Conservation (phyloP, 306 rosid species). For the Canavalia ensiformis region DNA sequence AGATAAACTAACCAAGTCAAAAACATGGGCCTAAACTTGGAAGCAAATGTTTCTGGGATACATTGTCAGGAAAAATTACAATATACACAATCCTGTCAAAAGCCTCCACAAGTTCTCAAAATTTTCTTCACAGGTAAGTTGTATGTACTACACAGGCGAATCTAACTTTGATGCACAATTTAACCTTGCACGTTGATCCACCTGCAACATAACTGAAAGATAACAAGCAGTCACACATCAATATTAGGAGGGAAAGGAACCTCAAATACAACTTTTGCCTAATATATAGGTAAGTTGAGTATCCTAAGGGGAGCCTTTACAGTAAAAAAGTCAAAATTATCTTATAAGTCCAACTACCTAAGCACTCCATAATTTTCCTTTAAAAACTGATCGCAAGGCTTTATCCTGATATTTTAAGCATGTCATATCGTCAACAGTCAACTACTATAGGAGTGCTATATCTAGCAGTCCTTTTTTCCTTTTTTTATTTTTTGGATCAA, state of each 20-base stretch:
- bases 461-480: background rate
- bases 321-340: background rate
- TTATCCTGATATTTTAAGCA: conserved; percentile 5
- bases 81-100: conserved; percentile 95
- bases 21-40: conserved; percentile 86
- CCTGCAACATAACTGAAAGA: conserved; percentile 65
- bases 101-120: conserved; percentile 82
- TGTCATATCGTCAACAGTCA: background rate
- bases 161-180: conserved; percentile 57
- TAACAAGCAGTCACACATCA: conserved; percentile 45
- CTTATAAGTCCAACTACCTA: background rate
- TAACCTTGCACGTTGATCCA: conserved; percentile 53
- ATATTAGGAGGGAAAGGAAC: conserved; percentile 33
- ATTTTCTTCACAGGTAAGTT: conserved; percentile 65
- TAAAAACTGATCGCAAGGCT: background rate
- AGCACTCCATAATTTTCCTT: background rate
- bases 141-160: conserved; percentile 65
- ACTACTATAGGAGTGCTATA: background rate
- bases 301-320: conserved; percentile 4
- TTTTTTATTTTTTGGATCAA: background rate
- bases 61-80: conserved; percentile 96
- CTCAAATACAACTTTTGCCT: background rate
- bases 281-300: conserved; percentile 15
- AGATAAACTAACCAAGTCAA: conserved; percentile 97
- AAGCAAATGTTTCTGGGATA: conserved; percentile 88